Base-by-base conservation (phyloP, 2,329 filamentous ascomycete species). In the Aspergillus fumigatus region DNA sequence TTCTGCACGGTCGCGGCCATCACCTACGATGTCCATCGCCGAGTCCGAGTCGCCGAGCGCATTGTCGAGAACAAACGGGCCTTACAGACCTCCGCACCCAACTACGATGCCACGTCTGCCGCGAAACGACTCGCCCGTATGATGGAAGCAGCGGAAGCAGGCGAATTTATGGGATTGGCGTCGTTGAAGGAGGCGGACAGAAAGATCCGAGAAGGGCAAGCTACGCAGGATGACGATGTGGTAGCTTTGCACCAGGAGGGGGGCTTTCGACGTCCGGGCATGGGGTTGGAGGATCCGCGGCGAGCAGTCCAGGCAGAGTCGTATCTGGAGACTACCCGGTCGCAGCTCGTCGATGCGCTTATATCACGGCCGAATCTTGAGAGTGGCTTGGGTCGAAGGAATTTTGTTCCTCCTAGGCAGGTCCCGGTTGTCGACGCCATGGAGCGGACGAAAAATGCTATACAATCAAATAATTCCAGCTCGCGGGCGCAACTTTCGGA, bases 111-210 rank as follows among this genome's bases (percentile, higher is more conserved):
- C 49, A 71, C 70, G 23, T 65, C 69, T 43, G 70, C 74, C 14
- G 70, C 73, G 21, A 67, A 60, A 45, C 66, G 71, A 40, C 63
- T 77, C 9, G 69, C 71, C 6, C 65, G 66, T 10, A 77, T 77
- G 73, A 74, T 78, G 59, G 74, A 76, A 49, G 74, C 75, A 3
- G 76, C 76, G 2, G 76, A 78, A 56, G 71, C 72, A 2, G 75
- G 74, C 1, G 74, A 77, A 23, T 77, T 77, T 45, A 67, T 71
- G 54, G 73, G 75, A 0, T 50, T 76, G 49, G 71, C 70, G 9
- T 73, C 73, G 21, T 63, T 73, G 60, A 73, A 71, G 48, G 56
- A 66, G 54, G 62, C 67, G 53, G 64, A 67, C 41, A 51, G 57
- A 29, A 60, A 48, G 48, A 56, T 57, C 47, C 60, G 59, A 50